Conservation (phyloP, 768 basidiomycete species). For the Suillus occidentalis region DNA sequence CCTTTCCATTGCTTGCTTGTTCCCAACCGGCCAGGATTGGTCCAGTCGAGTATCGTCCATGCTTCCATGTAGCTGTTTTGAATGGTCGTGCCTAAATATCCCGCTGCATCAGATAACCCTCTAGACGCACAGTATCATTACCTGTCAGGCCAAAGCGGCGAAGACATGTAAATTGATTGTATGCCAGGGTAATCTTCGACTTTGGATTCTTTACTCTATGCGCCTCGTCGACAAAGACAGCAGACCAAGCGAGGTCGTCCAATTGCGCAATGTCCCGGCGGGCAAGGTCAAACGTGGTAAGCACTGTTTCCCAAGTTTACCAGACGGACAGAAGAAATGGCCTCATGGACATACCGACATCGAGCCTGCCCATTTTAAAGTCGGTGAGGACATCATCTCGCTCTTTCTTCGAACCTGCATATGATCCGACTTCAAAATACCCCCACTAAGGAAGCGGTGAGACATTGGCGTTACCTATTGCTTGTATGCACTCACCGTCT, state of each 20-base stretch:
- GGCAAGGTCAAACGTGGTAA: conserved; percentile 80
- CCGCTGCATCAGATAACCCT: conserved; percentile 11
- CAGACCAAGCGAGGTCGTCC: conserved; percentile 67
- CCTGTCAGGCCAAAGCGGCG: conserved; percentile 87
- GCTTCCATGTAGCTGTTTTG: conserved; percentile 91
- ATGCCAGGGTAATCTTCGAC: conserved; percentile 65
- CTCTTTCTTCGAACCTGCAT: conserved; percentile 51
- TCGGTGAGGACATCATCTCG: conserved; percentile 60
- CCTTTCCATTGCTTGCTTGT: conserved; percentile 74
- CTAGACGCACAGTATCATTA: no score
- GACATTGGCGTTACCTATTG: neutral
- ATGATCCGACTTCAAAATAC: conserved; percentile 85
- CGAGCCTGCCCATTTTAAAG: conserved; percentile 81
- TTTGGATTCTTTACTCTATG: conserved; percentile 84
- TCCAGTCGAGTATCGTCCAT: conserved; percentile 92
- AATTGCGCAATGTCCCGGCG: conserved; percentile 69
- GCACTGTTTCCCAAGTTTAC: conserved; percentile 45
- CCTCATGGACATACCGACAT: conserved; percentile 61
- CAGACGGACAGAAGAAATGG: neutral
- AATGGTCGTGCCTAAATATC: conserved; percentile 43
- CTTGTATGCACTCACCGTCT: conserved; percentile 51
- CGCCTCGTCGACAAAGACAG: conserved; percentile 84
- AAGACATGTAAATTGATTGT: conserved; percentile 65
- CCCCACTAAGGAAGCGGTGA: conserved; percentile 66
- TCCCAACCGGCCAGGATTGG: conserved; percentile 79